phyloP scores from a whole-genome alignment of 2,329 filamentous ascomycete species.

The Apiospora koreana region DNA sequence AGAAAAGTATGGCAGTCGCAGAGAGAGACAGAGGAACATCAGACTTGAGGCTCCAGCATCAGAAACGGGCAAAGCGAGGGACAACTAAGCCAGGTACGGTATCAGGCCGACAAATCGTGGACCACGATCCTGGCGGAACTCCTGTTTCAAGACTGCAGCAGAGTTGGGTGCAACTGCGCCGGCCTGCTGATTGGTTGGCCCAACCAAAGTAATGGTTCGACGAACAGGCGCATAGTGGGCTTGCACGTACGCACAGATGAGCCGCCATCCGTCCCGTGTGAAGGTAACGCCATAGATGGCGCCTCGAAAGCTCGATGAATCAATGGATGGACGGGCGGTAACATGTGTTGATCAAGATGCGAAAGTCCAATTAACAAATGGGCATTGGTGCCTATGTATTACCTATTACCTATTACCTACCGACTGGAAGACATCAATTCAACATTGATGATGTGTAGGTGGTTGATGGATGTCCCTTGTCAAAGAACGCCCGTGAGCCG shows the following conservation, averaged over 20 bases:
- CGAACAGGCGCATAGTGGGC: background rate
- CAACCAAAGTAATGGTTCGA: background rate
- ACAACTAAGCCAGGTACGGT: slow-evolving; percentile 7
- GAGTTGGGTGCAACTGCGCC: slow-evolving; percentile 5
- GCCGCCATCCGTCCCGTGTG: background rate
- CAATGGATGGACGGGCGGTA: background rate
- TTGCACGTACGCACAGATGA: background rate
- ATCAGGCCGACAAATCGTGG: slow-evolving; percentile 6
- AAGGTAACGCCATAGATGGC: background rate
- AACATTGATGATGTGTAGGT: background rate
- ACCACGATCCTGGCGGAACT: slow-evolving; percentile 8
- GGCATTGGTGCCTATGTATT: too few relatives aligned
- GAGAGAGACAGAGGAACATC: background rate
- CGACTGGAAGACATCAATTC: background rate
- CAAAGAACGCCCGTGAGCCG: too few relatives aligned
- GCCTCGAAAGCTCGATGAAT: background rate
- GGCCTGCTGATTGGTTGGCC: slow-evolving; percentile 1
- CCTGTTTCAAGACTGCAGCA: slow-evolving; percentile 13
- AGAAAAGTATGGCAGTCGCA: background rate
- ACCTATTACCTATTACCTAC: too few relatives aligned
- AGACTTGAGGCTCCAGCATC: slow-evolving; percentile 8
- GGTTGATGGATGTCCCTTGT: background rate
- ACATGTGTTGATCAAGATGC: background rate
- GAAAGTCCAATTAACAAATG: background rate
- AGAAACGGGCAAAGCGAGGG: slow-evolving; percentile 3